These are phyloP conservation scores for Dipodascopsis uninucleata DNA, from an alignment of 805 yeast species.

Conservation along the genomic window DNA sequence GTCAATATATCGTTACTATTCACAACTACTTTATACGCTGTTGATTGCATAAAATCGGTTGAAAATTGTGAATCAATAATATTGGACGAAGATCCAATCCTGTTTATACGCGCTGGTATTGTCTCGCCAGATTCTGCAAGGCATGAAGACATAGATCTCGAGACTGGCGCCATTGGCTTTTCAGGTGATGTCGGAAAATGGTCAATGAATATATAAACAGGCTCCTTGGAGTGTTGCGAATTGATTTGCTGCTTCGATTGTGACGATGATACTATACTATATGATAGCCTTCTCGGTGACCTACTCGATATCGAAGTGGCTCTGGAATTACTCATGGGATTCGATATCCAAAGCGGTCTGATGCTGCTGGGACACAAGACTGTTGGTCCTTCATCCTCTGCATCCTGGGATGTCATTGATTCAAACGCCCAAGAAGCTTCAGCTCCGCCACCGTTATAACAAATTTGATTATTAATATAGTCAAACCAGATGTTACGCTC, in stretches of 20 bases:
- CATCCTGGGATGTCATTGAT: not conserved
- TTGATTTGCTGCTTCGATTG: not conserved
- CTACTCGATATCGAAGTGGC: not conserved
- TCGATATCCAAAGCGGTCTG: not conserved
- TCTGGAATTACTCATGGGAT: not conserved
- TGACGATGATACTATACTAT: too few relatives aligned
- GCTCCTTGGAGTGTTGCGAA: not conserved
- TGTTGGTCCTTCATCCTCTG: not conserved
- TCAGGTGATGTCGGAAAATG: constrained; percentile 1
- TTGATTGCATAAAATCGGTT: too few relatives aligned
- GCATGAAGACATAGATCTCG: constrained; percentile 1
- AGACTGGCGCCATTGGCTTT: not conserved
- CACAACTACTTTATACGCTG: too few relatives aligned
- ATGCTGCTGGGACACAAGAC: not conserved
- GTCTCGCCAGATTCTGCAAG: too few relatives aligned
- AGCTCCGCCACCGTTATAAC: constrained; percentile 11
- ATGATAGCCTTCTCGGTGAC: constrained; percentile 2
- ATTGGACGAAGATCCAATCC: not conserved
- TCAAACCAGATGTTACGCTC: constrained; percentile 20
- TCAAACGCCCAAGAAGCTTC: constrained; percentile 10
- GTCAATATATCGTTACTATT: too few relatives aligned
- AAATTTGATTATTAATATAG: constrained; percentile 9
- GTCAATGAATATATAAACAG: constrained; percentile 1
- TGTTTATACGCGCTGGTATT: not conserved
- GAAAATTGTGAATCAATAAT: not conserved